A percentile compares a stretch with the other conserved stretches of the same genome.
Evolutionary conservation across 192 early-diverging fungal genomes (phyloP).

Genomic region (Martensiomyces pterosporus): DNA sequence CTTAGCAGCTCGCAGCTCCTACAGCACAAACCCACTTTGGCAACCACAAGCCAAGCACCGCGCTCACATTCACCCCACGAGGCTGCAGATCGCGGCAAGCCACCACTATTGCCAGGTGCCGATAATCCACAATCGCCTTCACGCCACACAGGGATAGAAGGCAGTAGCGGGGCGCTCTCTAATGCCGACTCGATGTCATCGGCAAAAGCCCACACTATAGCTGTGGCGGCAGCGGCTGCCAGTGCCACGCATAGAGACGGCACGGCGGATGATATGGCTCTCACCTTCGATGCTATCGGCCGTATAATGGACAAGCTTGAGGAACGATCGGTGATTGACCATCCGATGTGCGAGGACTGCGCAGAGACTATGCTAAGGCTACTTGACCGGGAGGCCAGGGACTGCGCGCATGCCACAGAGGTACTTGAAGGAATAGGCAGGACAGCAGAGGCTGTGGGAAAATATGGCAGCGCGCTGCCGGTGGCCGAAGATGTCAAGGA

Average conservation of each 20-base stretch:
- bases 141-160: too few relatives aligned
- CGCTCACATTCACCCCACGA: too few relatives aligned
- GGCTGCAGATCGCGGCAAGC: too few relatives aligned
- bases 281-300: constrained; percentile 41
- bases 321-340: constrained; percentile 65
- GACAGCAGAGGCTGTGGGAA: constrained; percentile 55
- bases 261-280: constrained; percentile 23
- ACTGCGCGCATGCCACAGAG: constrained; percentile 68
- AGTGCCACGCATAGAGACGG: not conserved
- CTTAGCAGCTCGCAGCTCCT: constrained; percentile 43
- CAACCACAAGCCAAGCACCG: too few relatives aligned
- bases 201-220: too few relatives aligned
- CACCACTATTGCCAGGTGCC: too few relatives aligned
- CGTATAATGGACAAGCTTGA: constrained; percentile 77
- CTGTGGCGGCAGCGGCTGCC: not conserved
- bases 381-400: constrained; percentile 65
- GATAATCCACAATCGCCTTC: too few relatives aligned
- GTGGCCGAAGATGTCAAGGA: constrained; percentile 50
- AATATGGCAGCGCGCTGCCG: too few relatives aligned
- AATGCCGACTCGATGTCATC: too few relatives aligned
- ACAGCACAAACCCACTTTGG: not conserved
- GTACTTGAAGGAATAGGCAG: constrained; percentile 71
- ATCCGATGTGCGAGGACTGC: constrained; percentile 91
- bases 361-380: constrained; percentile 70
- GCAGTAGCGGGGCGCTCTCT: too few relatives aligned